Evolutionary conservation across 768 basidiomycete genomes (phyloP).

Genomic region (Coprinopsis sp.): DNA sequence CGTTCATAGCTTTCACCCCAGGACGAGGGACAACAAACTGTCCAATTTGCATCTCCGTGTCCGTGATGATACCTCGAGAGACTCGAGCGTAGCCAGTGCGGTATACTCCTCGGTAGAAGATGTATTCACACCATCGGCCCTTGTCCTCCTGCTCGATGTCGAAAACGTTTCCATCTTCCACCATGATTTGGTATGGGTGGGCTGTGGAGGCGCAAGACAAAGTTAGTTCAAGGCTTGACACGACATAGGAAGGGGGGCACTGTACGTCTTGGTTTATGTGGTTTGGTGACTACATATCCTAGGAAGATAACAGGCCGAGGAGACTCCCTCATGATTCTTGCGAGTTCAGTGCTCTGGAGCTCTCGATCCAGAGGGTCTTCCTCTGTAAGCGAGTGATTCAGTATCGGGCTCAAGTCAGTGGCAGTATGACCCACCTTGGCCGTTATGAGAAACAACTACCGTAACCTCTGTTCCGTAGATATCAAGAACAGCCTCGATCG

Average conservation of each 20-base stretch:
- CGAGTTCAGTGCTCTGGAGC: conserved; percentile 76
- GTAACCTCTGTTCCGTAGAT: conserved; percentile 73
- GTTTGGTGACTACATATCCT: conserved; percentile 75
- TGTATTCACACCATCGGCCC: conserved; percentile 89
- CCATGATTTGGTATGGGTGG: conserved; percentile 69
- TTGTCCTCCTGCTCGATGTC: conserved; percentile 73
- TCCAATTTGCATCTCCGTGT: conserved; percentile 86
- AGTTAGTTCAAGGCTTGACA: neutral
- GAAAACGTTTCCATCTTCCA: conserved; percentile 72
- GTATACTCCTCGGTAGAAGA: conserved; percentile 76
- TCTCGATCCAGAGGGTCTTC: conserved; percentile 87
- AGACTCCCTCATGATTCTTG: conserved; percentile 70
- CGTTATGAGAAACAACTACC: conserved; percentile 88
- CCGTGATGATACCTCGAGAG: conserved; percentile 79
- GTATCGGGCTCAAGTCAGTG: neutral
- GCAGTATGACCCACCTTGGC: conserved; percentile 55
- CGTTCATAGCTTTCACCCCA: conserved; percentile 49
- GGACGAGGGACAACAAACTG: conserved; percentile 74
- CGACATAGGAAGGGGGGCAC: neutral
- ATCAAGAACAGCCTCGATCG: conserved; percentile 82
- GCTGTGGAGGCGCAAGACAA: conserved; percentile 33
- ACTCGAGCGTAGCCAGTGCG: conserved; percentile 79
- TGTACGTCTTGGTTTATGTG: conserved; percentile 59
- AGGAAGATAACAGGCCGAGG: conserved; percentile 75
- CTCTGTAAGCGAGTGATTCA: conserved; percentile 41